Conservation (phyloP, 2,329 filamentous ascomycete species). For the Epichloe hybrida region DNA sequence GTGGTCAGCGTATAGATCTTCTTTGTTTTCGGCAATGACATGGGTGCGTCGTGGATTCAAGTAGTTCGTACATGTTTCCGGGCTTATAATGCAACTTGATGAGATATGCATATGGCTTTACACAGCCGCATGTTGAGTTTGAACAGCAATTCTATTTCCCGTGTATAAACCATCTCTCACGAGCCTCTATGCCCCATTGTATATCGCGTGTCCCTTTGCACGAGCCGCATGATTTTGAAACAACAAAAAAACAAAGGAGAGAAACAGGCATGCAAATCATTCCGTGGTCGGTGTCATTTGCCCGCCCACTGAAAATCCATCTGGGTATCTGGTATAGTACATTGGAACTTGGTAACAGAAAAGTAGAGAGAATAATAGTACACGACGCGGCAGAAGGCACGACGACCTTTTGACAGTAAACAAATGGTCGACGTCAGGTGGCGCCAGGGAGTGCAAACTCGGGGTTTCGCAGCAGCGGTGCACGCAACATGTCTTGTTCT, state of each 20-base stretch:
- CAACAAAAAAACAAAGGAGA: background rate
- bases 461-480: too few relatives aligned
- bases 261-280: background rate
- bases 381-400: background rate
- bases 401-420: too few relatives aligned
- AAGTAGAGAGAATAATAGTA: background rate
- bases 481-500: too few relatives aligned
- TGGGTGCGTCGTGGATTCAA: too few relatives aligned
- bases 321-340: constrained; percentile 4
- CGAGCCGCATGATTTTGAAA: background rate
- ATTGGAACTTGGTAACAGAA: background rate
- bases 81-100: background rate
- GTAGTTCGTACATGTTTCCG: too few relatives aligned
- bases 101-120: background rate
- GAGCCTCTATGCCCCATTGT: too few relatives aligned
- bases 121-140: too few relatives aligned
- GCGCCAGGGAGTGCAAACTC: too few relatives aligned
- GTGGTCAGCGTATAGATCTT: background rate
- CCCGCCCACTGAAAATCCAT: background rate
- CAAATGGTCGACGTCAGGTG: too few relatives aligned
- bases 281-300: background rate
- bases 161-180: too few relatives aligned
- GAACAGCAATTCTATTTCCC: too few relatives aligned
- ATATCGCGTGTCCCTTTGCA: too few relatives aligned
- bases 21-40: background rate